Evolutionary conservation across 495 filamentous ascomycete genomes (phyloP).

Genomic region (Aspergillus taichungensis): DNA sequence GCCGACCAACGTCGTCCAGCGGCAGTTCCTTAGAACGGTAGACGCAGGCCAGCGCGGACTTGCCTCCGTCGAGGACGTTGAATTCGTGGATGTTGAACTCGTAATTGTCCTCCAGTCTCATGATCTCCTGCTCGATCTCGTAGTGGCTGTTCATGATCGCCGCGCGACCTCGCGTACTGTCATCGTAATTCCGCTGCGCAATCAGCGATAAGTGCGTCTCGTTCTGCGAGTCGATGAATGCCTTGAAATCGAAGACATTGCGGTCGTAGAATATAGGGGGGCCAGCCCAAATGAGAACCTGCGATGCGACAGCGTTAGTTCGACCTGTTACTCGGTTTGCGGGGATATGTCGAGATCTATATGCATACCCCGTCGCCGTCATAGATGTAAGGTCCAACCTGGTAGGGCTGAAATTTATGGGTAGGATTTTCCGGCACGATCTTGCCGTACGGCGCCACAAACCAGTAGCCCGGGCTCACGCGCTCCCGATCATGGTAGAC

Average conservation of each 20-base stretch:
- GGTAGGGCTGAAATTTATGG: slow-evolving; percentile 23
- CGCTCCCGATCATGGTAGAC: slow-evolving; percentile 11
- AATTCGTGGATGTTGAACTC: slow-evolving; percentile 40
- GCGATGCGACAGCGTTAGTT: not conserved
- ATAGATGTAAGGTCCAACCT: slow-evolving; percentile 32
- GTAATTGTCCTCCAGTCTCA: slow-evolving; percentile 22
- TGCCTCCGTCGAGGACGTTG: slow-evolving; percentile 26
- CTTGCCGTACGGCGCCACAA: slow-evolving; percentile 15
- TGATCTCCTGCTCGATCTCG: slow-evolving; percentile 23
- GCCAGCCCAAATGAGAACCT: slow-evolving; percentile 30
- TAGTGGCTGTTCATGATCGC: slow-evolving; percentile 22
- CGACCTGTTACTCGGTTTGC: not conserved
- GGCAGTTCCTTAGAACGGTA: slow-evolving; percentile 35
- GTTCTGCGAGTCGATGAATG: slow-evolving; percentile 11
- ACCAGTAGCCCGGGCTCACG: slow-evolving; percentile 18
- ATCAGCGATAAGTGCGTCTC: slow-evolving; percentile 34
- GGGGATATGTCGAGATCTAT: not conserved
- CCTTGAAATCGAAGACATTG: slow-evolving; percentile 32
- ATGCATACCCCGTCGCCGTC: slow-evolving; percentile 25
- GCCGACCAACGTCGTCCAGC: slow-evolving; percentile 29
- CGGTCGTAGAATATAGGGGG: slow-evolving; percentile 22
- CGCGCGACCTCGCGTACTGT: slow-evolving; percentile 17
- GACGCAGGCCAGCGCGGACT: slow-evolving; percentile 30
- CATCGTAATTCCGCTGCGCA: slow-evolving; percentile 22
- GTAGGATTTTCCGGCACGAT: slow-evolving; percentile 16